phyloP scores from a whole-genome alignment of 305 asterid species.

The Stenogyne calaminthoides region DNA sequence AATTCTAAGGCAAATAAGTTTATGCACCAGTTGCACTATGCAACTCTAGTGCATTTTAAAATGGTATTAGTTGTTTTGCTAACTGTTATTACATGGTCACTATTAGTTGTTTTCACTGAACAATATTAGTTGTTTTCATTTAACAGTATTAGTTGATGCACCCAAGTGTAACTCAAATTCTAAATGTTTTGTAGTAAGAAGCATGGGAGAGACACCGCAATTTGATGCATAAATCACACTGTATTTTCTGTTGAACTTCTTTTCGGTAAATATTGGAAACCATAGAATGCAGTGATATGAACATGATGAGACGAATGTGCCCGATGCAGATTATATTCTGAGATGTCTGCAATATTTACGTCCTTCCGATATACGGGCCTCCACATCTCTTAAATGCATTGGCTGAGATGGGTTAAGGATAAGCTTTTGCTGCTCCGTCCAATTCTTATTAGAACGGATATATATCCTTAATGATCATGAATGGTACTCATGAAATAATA shows the following conservation, averaged over 20 bases:
- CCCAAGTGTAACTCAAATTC: background rate
- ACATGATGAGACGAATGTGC: constrained; percentile 17
- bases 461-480: constrained; percentile 39
- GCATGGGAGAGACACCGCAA: background rate
- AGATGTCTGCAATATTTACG: background rate
- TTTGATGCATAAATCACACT: background rate
- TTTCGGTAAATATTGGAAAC: background rate
- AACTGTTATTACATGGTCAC: too few species aligned
- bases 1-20: background rate
- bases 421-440: constrained; percentile 23
- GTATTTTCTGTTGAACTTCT: background rate
- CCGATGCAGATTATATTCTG: background rate
- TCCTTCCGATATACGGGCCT: constrained; percentile 17
- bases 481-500: constrained; percentile 61
- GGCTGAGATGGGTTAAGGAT: constrained; percentile 40
- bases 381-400: constrained; percentile 21
- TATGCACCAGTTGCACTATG: too few species aligned
- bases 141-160: too few species aligned
- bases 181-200: background rate
- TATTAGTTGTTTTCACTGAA: too few species aligned
- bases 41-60: too few species aligned
- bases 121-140: too few species aligned
- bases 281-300: background rate
- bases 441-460: background rate
- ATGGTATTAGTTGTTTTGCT: too few species aligned